phyloP scores from a whole-genome alignment of 2,329 filamentous ascomycete species.

The Catunica adiposa region DNA sequence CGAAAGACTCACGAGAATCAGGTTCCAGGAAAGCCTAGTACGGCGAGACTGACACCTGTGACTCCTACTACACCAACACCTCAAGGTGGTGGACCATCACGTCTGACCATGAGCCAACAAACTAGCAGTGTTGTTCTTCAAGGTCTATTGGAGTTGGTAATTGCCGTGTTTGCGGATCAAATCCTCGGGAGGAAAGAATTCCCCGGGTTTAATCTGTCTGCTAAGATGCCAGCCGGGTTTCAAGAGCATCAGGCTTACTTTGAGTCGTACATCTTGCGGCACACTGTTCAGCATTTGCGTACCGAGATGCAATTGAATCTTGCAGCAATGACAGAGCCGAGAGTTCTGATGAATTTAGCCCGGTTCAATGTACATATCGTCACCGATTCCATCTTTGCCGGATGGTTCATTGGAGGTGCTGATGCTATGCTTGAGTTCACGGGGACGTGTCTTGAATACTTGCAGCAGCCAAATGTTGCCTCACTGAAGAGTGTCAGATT shows the following conservation, averaged over 20 bases:
- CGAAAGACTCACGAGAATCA: neutral
- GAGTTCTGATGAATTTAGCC: slow-evolving; percentile 71
- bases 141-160: slow-evolving; percentile 57
- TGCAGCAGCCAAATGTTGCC: slow-evolving; percentile 71
- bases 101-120: slow-evolving; percentile 31
- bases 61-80: slow-evolving; percentile 24
- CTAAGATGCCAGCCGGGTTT: slow-evolving; percentile 82
- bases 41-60: slow-evolving; percentile 45
- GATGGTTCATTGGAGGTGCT: slow-evolving; percentile 86
- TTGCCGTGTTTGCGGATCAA: slow-evolving; percentile 72
- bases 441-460: slow-evolving; percentile 70
- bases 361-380: slow-evolving; percentile 59
- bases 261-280: slow-evolving; percentile 71
- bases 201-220: slow-evolving; percentile 65
- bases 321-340: slow-evolving; percentile 60
- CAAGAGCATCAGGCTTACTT: slow-evolving; percentile 92
- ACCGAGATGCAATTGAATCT: slow-evolving; percentile 56
- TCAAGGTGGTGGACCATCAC: too few species aligned
- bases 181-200: slow-evolving; percentile 80
- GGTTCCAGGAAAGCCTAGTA: slow-evolving; percentile 26
- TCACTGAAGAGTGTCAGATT: slow-evolving; percentile 75
- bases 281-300: slow-evolving; percentile 54
- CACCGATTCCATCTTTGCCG: slow-evolving; percentile 82
- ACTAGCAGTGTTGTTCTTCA: slow-evolving; percentile 58
- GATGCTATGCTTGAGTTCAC: slow-evolving; percentile 72